Evolutionary conservation across 768 basidiomycete species (phyloP), one percentile per base, ranked within the genome.

Genomic region (Mycena galopus): DNA sequence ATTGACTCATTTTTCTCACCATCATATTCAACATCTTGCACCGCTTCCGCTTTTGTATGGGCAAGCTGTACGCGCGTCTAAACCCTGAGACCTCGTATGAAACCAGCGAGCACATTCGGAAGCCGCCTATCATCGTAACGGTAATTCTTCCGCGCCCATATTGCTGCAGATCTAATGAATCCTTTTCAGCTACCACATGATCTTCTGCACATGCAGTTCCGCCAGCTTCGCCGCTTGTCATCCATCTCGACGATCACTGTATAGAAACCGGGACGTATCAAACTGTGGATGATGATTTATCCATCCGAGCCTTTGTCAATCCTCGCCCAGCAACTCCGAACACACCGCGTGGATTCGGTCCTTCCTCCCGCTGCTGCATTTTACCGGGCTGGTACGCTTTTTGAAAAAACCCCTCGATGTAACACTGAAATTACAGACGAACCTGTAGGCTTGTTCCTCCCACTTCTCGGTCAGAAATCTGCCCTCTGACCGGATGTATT

Each of bases 401-500:
- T 35, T 35, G 35, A 35, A 12, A 35, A 35, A 35, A 35, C 12
- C 6, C 12, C 7, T 35, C 7, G 35, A 35, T 14, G 69, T 23
- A 58, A 19, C 30, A 8, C 58, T 37, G 51, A 32, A 5, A 44
- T 58, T 57, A 44, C 55, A 76, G 76, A 35, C 19, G 69, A 68
- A 1, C 55, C 69, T 2, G 64, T 53, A 2, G 68, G 74, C 11
- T 23, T 77, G 21, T 76, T 66, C 64, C 78, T 71, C 16, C 78
- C 79, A 2, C 51, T 77, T 23, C 73, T 81, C 32, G 76, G 79
- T 2, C 74, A 77, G 51, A 65, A 64, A 25, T 78, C 76, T 8
- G 69, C 77, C 29, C 62, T 37, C 10, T 80, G 79, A 77, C 55
- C 69, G 5, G 65, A 79, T 11, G 75, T 81, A 5, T 81, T 80